These are phyloP conservation scores for Elsinoe perseae DNA, from an alignment of 2,329 filamentous ascomycete species.

Conservation along the genomic window DNA sequence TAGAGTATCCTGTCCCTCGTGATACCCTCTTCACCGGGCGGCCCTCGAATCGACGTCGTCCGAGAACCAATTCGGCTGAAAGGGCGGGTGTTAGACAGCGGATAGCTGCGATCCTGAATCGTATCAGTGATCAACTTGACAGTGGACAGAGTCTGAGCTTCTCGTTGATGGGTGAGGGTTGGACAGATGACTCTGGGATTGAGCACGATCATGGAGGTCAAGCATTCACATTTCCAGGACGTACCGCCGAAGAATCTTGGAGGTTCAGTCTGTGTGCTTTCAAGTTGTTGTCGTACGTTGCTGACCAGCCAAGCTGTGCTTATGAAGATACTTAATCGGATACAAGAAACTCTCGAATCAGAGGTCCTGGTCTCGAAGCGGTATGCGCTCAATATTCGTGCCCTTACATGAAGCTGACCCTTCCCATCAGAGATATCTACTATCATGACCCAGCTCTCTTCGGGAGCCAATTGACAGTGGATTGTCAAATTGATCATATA, in stretches of 20 bases:
- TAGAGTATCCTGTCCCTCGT: background rate
- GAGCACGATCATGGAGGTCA: background rate
- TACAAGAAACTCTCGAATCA: conserved; percentile 44
- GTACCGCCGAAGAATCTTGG: conserved; percentile 49
- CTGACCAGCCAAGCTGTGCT: conserved; percentile 41
- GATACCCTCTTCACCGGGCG: too few species aligned
- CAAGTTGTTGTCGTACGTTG: background rate
- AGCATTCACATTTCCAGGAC: conserved; percentile 44
- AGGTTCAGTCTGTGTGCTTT: conserved; percentile 40
- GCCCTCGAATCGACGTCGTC: too few species aligned
- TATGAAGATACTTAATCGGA: conserved; percentile 48
- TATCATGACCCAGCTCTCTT: conserved; percentile 71
- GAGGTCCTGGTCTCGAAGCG: background rate
- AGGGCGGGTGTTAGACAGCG: background rate
- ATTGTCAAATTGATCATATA: conserved; percentile 65
- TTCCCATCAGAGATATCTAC: conserved; percentile 61
- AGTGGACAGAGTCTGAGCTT: background rate
- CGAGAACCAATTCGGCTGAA: background rate
- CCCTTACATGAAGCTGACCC: background rate
- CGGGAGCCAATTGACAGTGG: conserved; percentile 58
- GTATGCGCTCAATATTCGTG: background rate
- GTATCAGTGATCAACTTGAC: background rate
- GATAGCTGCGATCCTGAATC: background rate
- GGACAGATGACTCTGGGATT: background rate
- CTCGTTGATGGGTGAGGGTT: background rate